Conservation (phyloP, 192 early-diverging fungal genomes). For the Geranomyces michiganensis region DNA sequence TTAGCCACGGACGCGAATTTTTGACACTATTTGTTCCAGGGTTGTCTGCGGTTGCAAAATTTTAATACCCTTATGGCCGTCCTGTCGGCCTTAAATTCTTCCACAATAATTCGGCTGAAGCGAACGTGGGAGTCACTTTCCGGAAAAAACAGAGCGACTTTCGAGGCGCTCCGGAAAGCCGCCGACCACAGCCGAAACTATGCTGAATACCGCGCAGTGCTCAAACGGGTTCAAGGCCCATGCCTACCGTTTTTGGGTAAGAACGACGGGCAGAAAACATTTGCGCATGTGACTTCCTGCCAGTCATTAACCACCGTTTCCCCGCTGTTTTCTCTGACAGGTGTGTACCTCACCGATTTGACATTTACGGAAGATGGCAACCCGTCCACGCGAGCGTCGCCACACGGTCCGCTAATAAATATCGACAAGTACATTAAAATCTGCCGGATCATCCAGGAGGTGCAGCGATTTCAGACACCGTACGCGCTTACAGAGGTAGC, state of each 20-base stretch:
- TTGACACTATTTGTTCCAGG: constrained; percentile 22
- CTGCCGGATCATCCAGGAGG: constrained; percentile 66
- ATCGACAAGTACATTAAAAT: constrained; percentile 77
- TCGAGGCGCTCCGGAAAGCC: constrained; percentile 38
- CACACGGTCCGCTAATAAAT: constrained; percentile 64
- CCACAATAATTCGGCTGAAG: constrained; percentile 53
- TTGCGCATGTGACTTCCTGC: not conserved
- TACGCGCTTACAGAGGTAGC: constrained; percentile 53
- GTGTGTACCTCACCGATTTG: constrained; percentile 54
- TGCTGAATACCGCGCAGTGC: constrained; percentile 41
- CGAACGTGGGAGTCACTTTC: constrained; percentile 54
- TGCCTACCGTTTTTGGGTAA: constrained; percentile 54
- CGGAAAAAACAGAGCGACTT: constrained; percentile 32
- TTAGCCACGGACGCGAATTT: too few species aligned
- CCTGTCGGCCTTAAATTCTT: constrained; percentile 49
- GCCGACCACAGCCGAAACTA: constrained; percentile 49
- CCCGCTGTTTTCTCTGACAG: not conserved
- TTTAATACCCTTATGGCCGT: constrained; percentile 54
- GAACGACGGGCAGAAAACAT: not conserved
- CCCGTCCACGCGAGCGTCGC: constrained; percentile 42
- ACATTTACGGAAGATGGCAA: constrained; percentile 60
- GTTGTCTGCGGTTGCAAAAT: constrained; percentile 46
- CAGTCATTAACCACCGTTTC: too few species aligned
- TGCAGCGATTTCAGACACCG: constrained; percentile 75
- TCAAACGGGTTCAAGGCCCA: constrained; percentile 37